Evolutionary conservation across 2,329 filamentous ascomycete genomes (phyloP).

Genomic region (Nothophaeocryptopus gaeumannii): DNA sequence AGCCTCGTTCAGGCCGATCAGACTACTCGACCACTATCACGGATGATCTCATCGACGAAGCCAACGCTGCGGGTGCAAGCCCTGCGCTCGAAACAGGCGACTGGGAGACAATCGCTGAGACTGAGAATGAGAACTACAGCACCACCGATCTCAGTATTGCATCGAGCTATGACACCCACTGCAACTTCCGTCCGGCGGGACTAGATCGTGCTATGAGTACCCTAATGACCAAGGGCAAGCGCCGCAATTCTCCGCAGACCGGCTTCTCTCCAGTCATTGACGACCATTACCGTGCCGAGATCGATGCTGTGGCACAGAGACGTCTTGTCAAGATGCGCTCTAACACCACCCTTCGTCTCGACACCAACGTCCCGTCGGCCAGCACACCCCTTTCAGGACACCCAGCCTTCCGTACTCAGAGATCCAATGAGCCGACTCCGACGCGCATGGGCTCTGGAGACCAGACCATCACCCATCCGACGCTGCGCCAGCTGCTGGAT

Average conservation of each 20-base stretch:
- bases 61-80: slow-evolving; percentile 1
- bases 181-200: not conserved
- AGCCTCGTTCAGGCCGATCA: too few relatives aligned
- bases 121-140: slow-evolving; percentile 1
- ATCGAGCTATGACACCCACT: not conserved
- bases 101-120: not conserved
- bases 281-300: slow-evolving; percentile 4
- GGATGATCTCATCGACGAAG: slow-evolving; percentile 11
- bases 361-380: slow-evolving; percentile 1
- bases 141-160: not conserved
- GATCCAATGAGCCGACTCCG: slow-evolving; percentile 10
- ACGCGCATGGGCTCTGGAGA: slow-evolving; percentile 7
- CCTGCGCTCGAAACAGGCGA: slow-evolving; percentile 3
- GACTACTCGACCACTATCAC: not conserved
- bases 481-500: slow-evolving; percentile 6
- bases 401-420: slow-evolving; percentile 9
- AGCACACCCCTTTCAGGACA: not conserved
- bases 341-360: too few relatives aligned
- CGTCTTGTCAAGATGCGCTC: slow-evolving; percentile 1
- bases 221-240: not conserved
- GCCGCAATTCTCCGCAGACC: not conserved
- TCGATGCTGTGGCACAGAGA: slow-evolving; percentile 7
- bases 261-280: slow-evolving; percentile 5
- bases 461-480: not conserved
- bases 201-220: not conserved